Evolutionary conservation across 768 basidiomycete genomes (phyloP).

Genomic region (Vishniacozyma victoriae): DNA sequence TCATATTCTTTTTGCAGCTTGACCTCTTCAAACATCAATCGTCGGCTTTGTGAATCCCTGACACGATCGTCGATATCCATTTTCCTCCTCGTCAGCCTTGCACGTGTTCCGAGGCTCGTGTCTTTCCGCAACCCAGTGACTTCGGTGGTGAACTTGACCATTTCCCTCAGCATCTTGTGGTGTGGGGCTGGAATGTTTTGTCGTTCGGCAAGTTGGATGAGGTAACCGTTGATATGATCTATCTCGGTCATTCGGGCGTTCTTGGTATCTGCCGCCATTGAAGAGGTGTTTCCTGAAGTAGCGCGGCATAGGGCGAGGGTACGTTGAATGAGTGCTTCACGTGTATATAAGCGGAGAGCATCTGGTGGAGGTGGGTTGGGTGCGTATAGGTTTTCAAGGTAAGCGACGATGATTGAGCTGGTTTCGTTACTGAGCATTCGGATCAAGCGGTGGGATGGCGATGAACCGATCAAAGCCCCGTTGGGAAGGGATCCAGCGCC

Average conservation of each 20-base stretch:
- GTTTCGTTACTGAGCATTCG: slow-evolving; percentile 46
- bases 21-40: too few species aligned
- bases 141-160: slow-evolving; percentile 41
- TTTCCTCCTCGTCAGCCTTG: neutral
- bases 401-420: slow-evolving; percentile 51
- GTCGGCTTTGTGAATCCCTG: too few species aligned
- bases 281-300: slow-evolving; percentile 68
- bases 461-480: slow-evolving; percentile 60
- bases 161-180: slow-evolving; percentile 36
- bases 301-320: slow-evolving; percentile 53
- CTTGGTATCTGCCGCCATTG: slow-evolving; percentile 70
- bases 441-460: slow-evolving; percentile 52
- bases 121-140: slow-evolving; percentile 5
- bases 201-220: slow-evolving; percentile 58
- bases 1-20: too few species aligned
- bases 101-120: too few species aligned
- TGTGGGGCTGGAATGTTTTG: slow-evolving; percentile 58
- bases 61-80: neutral
- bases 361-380: slow-evolving; percentile 20
- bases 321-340: slow-evolving; percentile 54
- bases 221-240: slow-evolving; percentile 74
- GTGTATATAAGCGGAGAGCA: slow-evolving; percentile 33
- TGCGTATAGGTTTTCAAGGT: slow-evolving; percentile 39
- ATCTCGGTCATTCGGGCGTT: slow-evolving; percentile 65
- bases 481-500: slow-evolving; percentile 59